A percentile compares a stretch with the other conserved stretches of the same genome.
Conservation (phyloP, 768 basidiomycete species). For the Basidioascus undulatus region DNA sequence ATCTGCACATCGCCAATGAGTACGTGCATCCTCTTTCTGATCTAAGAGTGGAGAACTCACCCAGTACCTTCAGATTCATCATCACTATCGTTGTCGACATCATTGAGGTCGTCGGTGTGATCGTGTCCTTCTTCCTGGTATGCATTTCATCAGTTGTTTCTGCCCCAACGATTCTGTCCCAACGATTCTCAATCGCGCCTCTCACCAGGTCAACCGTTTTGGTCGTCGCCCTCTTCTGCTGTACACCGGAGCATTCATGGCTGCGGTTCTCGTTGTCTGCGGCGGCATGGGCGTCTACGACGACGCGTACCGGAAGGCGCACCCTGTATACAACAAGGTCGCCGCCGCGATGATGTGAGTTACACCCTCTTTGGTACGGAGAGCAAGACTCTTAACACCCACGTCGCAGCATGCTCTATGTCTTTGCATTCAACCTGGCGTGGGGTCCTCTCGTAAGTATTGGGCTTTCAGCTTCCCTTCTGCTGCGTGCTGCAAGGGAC, state of each 20-base stretch:
- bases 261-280: constrained; percentile 14
- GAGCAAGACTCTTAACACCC: too few species aligned
- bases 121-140: constrained; percentile 6
- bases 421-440: constrained; percentile 19
- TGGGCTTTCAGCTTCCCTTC: constrained; percentile 13
- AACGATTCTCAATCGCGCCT: too few species aligned
- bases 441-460: constrained; percentile 15
- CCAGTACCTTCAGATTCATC: too few species aligned
- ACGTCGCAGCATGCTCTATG: too few species aligned
- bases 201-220: constrained; percentile 17
- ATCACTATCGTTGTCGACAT: constrained; percentile 6
- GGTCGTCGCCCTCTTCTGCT: constrained; percentile 16
- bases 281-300: constrained; percentile 14
- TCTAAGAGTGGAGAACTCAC: too few species aligned
- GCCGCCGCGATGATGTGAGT: constrained; percentile 18
- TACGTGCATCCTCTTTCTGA: too few species aligned
- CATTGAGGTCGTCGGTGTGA: constrained; percentile 7
- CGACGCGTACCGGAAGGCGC: constrained; percentile 5
- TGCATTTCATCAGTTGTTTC: too few species aligned
- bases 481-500: not conserved
- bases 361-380: too few species aligned
- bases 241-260: constrained; percentile 17
- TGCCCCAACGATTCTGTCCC: too few species aligned
- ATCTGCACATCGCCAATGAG: not conserved
- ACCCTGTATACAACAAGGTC: constrained; percentile 13